Base-by-base conservation (phyloP, 2,329 filamentous ascomycete species). In the Capronia americana region DNA sequence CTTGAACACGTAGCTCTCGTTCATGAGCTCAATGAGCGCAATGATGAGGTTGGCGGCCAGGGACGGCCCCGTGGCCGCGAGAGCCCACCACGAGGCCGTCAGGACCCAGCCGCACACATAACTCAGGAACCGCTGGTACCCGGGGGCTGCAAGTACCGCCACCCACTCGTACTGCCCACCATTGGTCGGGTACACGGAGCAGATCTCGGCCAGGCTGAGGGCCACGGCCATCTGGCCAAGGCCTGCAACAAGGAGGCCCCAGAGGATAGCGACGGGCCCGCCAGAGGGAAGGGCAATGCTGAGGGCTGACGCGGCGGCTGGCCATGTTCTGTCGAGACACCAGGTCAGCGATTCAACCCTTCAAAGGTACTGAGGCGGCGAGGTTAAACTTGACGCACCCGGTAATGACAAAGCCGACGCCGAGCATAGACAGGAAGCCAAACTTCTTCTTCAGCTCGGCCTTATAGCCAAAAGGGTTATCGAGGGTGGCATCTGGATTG, bases 11-110 rank as follows among this genome's bases (percentile, higher is more conserved):
- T 63, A 63, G 20, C 26, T 23, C n/a, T 53, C 61, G 30, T 57
- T 34, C 23, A 38, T 57, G 11, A 51, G 51, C 17, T 57, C 41
- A 8, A 57, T 34, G 5, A 38, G 32, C 85, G 73, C 73, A 88
- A 76, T 2, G 84, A 67, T 24, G 81, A 79, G 73, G 88, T 92
- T 59, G 79, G 78, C 0, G 85, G 80, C 71, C 88, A 92, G 82
- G 26, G 91, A 80, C 1, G 88, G 88, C n/a, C 86, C 89, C 0
- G 88, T 90, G 10, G 90, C 89, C 4, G 87, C 88, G 58, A 92
- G 77, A 10, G 86, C 86, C 73, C 79, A 70, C 77, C 77, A 67
- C 11, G 14, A 23, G 23, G 53, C 75, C 57, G 76, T 46, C n/a
- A 57, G 67, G 24, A 26, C 34, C 88, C 89, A 92, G 26, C 89